Evolutionary conservation across 2,329 filamentous ascomycete species (phyloP), one percentile per base, ranked within the genome.

Genomic region (Incumbomyces lentus): DNA sequence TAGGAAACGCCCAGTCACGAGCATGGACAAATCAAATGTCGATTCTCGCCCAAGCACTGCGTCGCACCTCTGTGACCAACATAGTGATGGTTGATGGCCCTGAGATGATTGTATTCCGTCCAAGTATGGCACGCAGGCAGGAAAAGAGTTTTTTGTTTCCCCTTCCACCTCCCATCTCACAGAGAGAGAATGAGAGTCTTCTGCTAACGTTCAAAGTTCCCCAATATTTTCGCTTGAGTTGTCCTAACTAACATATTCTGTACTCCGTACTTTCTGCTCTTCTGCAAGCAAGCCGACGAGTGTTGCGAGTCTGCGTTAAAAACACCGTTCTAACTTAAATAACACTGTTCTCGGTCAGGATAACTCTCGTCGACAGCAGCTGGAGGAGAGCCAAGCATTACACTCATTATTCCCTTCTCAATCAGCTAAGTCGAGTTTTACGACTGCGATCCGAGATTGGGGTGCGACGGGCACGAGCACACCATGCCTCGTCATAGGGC

Each of bases 261-360:
- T n/a, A n/a, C n/a, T n/a, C n/a, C n/a, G n/a, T 33, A 10, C 33
- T 22, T 34, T 32, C 14, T 33, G n/a, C n/a, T 17, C n/a, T 7
- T 35, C 31, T 18, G 40, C 40, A 44, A 44, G 40, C 40, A 35
- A n/a, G n/a, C n/a, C n/a, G n/a, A n/a, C n/a, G n/a, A 31, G 32
- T 35, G 19, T 44, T 44, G 40, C 40, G 32, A 44, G 3, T 34
- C 17, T 35, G 40, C 35, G 35, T 35, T 22, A 34, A n/a, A n/a
- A n/a, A 35, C 40, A 34, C 26, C n/a, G 26, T 44, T 11, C 16
- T 26, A 36, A 17, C 26, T 44, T 22, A 22, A 3, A 12, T n/a
- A n/a, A n/a, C n/a, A n/a, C n/a, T n/a, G n/a, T n/a, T n/a, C n/a
- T n/a, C n/a, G n/a, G n/a, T n/a, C n/a, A n/a, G n/a, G n/a, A n/a